Base-by-base conservation (phyloP, 345 rosid species). In the Eucalyptus caleyi region DNA sequence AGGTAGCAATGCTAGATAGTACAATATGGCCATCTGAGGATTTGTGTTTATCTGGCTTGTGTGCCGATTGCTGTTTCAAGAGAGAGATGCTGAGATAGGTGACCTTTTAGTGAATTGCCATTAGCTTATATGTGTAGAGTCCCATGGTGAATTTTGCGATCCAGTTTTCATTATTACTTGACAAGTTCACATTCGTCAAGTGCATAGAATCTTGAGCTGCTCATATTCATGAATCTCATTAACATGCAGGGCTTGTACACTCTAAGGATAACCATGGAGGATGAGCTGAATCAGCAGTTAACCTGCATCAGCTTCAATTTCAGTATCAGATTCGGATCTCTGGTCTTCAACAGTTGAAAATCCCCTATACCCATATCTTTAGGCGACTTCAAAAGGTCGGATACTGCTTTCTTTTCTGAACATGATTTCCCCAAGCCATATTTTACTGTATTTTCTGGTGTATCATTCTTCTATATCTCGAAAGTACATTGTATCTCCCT, bases 291-390 rank as follows among this genome's bases (percentile, higher is more conserved):
- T n/a, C n/a, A 89, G 69, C 89, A 86, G 88, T 90, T 96, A 89
- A 92, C 95, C 14, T 96, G 97, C 92, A 90, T 96, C 91, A 94
- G 93, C 93, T 94, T 96, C 93, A 92, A 91, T 24, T 96, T 94
- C 93, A 93, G 89, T 72, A 90, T 94, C 15, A 49, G 91, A 37
- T 87, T 93, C 4, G 89, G 91, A 82, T 89, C 90, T 44, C 87
- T 49, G 77, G 15, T 86, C 72, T 89, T 82, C 16, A 90, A 89
- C 81, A 60, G 30, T 67, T 92, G 50, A 91, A 85, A 21, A 87
- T 24, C 89, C 15, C 27, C 82, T 26, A 47, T 27, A 27, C 53
- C 82, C 81, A 21, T 77, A 37, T 37, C 83, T 77, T 21, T 40
- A 21, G 30, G 47, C 6, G 30, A 40, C 85, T 77, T 40, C 47